Conservation (phyloP, 495 filamentous ascomycete species). For the Cetradonia linearis region DNA sequence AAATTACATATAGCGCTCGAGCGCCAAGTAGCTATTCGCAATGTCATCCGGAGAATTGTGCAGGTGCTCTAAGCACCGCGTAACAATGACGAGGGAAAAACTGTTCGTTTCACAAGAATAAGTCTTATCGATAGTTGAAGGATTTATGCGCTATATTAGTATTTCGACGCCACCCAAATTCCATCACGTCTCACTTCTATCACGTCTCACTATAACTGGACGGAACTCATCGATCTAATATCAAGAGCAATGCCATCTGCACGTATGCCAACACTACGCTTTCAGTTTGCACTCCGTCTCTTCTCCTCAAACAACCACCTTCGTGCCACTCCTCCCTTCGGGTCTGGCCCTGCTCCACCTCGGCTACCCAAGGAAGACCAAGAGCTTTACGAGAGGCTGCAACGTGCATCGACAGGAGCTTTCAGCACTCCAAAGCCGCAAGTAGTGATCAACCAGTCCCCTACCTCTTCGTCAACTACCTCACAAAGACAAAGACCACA, state of each 20-base stretch:
- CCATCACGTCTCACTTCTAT: not conserved
- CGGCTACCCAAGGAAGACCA: slow-evolving; percentile 81
- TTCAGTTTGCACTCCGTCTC: slow-evolving; percentile 21
- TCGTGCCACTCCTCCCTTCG: slow-evolving; percentile 31
- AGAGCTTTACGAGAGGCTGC: slow-evolving; percentile 84
- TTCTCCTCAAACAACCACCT: slow-evolving; percentile 26
- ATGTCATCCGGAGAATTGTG: not conserved
- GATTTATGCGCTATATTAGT: no score
- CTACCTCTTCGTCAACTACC: slow-evolving; percentile 24
- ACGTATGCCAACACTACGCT: slow-evolving; percentile 18
- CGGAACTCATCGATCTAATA: not conserved
- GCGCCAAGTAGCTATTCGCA: slow-evolving; percentile 1
- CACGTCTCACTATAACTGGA: not conserved
- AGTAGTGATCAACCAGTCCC: slow-evolving; percentile 37
- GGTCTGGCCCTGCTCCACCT: slow-evolving; percentile 58
- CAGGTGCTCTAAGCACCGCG: not conserved
- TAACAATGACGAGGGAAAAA: not conserved
- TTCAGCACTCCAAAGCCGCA: slow-evolving; percentile 52
- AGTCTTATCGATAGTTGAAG: slow-evolving; percentile 3
- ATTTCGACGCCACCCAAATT: not conserved
- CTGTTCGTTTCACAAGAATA: not conserved
- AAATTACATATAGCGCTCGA: slow-evolving; percentile 1
- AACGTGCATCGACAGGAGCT: slow-evolving; percentile 58
- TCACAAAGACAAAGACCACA: slow-evolving; percentile 17
- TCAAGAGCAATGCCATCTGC: slow-evolving; percentile 16